phyloP scores from a whole-genome alignment of 2,329 filamentous ascomycete genomes.

The Sporothrix variecibatus region DNA sequence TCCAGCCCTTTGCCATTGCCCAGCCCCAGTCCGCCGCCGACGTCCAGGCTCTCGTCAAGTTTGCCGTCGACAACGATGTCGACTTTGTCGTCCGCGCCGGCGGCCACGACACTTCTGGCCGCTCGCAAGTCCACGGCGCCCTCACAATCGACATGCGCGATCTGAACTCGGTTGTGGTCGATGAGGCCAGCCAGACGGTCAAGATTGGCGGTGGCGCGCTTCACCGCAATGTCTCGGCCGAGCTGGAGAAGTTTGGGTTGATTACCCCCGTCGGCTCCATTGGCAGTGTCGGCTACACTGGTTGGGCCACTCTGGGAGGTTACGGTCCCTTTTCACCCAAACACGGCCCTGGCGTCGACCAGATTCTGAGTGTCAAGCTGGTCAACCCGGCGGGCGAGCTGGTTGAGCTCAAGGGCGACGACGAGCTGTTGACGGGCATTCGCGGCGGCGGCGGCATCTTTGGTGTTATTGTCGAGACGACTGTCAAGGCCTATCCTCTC shows the following conservation, averaged over 20 bases:
- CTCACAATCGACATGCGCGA: conserved; percentile 1
- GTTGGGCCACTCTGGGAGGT: conserved; percentile 42
- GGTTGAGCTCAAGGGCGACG: conserved; percentile 33
- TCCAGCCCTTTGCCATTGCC: conserved; percentile 17
- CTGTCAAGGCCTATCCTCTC: conserved; percentile 34
- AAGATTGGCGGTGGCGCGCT: not conserved
- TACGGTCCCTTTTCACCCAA: conserved; percentile 38
- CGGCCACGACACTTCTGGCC: not conserved
- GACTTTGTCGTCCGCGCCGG: conserved; percentile 16
- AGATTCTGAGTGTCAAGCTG: conserved; percentile 40
- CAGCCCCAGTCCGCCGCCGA: conserved; percentile 3
- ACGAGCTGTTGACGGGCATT: conserved; percentile 36
- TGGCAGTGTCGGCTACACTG: conserved; percentile 38
- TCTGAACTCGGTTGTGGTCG: not conserved
- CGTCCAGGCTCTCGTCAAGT: conserved; percentile 4
- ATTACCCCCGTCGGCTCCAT: conserved; percentile 28
- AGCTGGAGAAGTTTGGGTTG: conserved; percentile 28
- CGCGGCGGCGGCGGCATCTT: conserved; percentile 36
- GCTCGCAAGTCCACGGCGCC: not conserved
- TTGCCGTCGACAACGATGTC: not conserved
- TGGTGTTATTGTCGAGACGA: conserved; percentile 35
- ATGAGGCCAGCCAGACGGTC: not conserved
- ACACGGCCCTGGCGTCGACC: conserved; percentile 42
- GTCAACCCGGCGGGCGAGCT: conserved; percentile 36
- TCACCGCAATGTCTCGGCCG: not conserved